Percentiles rank a stretch among this genome's conserved stretches.
These are phyloP conservation scores for Acarospora socialis DNA, from an alignment of 2,329 filamentous ascomycete species.

Conservation along the genomic window DNA sequence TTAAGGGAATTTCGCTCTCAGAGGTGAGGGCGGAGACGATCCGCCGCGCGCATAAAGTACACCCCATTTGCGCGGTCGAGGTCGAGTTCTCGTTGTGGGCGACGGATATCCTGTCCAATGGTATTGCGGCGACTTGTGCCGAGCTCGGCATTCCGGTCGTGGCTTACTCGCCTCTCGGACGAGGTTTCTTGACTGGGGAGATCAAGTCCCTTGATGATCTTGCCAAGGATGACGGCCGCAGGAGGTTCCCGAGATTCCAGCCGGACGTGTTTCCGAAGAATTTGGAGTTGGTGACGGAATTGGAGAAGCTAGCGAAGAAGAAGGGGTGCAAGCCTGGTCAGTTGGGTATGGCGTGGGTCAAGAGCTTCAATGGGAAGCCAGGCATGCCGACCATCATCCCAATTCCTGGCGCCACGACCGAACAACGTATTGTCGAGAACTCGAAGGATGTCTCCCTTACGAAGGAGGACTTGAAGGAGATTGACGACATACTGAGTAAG, in stretches of 20 bases:
- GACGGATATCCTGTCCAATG: conserved; percentile 13
- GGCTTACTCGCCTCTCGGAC: conserved; percentile 55
- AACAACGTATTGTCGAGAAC: conserved; percentile 19
- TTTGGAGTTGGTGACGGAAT: conserved; percentile 42
- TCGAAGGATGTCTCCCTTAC: conserved; percentile 29
- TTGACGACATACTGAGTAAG: conserved; percentile 37
- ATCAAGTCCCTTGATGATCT: conserved; percentile 41
- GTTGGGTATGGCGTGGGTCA: conserved; percentile 51
- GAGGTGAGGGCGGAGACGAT: conserved; percentile 15
- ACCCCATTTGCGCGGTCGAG: conserved; percentile 14
- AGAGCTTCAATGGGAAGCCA: conserved; percentile 34
- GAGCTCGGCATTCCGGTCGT: conserved; percentile 55
- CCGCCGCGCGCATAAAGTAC: conserved; percentile 11
- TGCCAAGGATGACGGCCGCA: conserved; percentile 33
- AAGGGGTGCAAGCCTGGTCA: conserved; percentile 50
- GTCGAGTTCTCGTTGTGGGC: conserved; percentile 13
- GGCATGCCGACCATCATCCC: conserved; percentile 34
- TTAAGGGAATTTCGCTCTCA: conserved; percentile 12
- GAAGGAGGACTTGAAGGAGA: conserved; percentile 31
- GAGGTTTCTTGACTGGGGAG: conserved; percentile 41
- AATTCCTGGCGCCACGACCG: conserved; percentile 19
- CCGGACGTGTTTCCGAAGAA: conserved; percentile 50
- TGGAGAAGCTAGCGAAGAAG: conserved; percentile 43
- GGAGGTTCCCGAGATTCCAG: conserved; percentile 43
- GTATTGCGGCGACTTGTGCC: conserved; percentile 40